Evolutionary conservation across 108 stramenopile genomes (phyloP).

Genomic region (Mayamaea pseudoterrestris): DNA sequence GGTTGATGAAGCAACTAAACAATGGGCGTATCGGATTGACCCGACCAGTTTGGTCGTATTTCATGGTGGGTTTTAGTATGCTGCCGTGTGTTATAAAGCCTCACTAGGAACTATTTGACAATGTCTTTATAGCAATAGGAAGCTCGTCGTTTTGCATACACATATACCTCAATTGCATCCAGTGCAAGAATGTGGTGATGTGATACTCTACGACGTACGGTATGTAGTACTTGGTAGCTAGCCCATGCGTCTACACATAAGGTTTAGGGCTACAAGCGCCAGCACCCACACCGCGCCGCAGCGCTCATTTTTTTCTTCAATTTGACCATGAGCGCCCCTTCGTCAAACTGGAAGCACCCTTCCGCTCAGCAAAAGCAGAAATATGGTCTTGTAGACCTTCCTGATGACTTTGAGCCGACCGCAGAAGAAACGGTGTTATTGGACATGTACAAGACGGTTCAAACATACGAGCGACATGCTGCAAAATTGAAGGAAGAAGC

Average conservation of each 20-base stretch:
- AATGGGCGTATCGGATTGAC: background rate
- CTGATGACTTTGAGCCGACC: constrained; percentile 51
- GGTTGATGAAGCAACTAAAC: background rate
- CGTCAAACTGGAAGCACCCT: constrained; percentile 12
- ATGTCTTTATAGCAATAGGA: too few relatives aligned
- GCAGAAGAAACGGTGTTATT: constrained; percentile 44
- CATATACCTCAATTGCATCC: too few relatives aligned
- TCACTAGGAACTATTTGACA: too few relatives aligned
- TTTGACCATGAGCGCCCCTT: background rate
- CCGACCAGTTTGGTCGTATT: background rate
- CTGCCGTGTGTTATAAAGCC: too few relatives aligned
- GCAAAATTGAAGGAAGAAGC: constrained; percentile 50
- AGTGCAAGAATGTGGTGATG: too few relatives aligned
- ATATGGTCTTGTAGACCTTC: constrained; percentile 21
- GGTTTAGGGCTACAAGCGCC: too few relatives aligned
- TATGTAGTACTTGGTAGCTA: too few relatives aligned
- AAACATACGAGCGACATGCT: constrained; percentile 51
- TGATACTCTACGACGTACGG: too few relatives aligned
- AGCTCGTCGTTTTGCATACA: too few relatives aligned
- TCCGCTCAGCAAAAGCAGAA: constrained; percentile 7
- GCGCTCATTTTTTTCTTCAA: too few relatives aligned
- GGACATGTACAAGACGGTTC: constrained; percentile 55
- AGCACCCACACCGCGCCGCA: too few relatives aligned
- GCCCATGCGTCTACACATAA: too few relatives aligned
- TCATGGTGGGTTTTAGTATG: background rate